A percentile compares a stretch with the other conserved stretches of the same genome.
These are phyloP conservation scores for Butyriboletus loyo DNA, from an alignment of 768 basidiomycete genomes.

Conservation along the genomic window DNA sequence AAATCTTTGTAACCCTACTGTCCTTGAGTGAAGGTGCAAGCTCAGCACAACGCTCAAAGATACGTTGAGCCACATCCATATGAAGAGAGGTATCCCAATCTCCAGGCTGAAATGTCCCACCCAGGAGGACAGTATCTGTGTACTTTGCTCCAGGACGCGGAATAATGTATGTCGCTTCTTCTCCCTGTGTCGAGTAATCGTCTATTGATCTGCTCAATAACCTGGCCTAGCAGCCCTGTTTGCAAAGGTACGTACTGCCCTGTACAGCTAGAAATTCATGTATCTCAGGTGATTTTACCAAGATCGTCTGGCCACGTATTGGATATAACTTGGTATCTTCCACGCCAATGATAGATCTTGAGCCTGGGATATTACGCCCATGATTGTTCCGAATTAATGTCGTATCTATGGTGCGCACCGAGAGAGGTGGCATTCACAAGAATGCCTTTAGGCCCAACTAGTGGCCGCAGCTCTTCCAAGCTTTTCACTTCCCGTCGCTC, in stretches of 20 bases:
- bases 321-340: conserved; percentile 75
- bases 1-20: conserved; percentile 38
- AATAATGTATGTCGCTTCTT: conserved; percentile 54
- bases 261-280: conserved; percentile 31
- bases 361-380: conserved; percentile 37
- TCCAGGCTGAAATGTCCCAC: conserved; percentile 52
- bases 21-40: conserved; percentile 36
- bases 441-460: conserved; percentile 36
- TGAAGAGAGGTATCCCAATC: conserved; percentile 52
- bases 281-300: conserved; percentile 68
- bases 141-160: conserved; percentile 48
- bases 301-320: conserved; percentile 79
- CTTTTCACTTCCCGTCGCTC: conserved; percentile 39
- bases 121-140: conserved; percentile 47
- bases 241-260: conserved; percentile 20
- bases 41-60: conserved; percentile 44
- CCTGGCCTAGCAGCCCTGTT: neutral
- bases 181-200: conserved; percentile 15
- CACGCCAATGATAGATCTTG: conserved; percentile 73
- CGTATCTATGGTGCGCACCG: conserved; percentile 34
- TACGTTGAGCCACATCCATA: conserved; percentile 39
- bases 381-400: neutral
- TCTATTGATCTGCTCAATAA: conserved; percentile 10
- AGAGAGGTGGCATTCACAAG: conserved; percentile 58
- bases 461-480: conserved; percentile 45